phyloP scores from a whole-genome alignment of 2,329 filamentous ascomycete genomes.

The Dactylellina drechsleri region DNA sequence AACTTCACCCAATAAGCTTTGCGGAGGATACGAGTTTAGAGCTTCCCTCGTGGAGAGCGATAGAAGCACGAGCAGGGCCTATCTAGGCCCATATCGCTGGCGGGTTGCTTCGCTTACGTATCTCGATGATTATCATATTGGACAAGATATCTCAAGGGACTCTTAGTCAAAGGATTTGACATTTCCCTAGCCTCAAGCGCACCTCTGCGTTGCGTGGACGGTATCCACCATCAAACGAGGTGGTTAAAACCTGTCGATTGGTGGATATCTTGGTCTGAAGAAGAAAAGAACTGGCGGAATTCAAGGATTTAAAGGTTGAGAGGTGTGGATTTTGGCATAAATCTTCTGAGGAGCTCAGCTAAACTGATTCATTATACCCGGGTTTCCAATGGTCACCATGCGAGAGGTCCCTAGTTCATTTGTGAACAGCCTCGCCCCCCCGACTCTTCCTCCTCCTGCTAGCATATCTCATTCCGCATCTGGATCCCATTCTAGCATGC shows the following conservation, averaged over 20 bases:
- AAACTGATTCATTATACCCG: slow-evolving; percentile 2
- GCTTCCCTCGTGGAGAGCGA: neutral
- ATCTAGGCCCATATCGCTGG: slow-evolving; percentile 32
- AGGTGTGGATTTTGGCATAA: slow-evolving; percentile 3
- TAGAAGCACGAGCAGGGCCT: slow-evolving; percentile 20
- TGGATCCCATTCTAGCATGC: slow-evolving; percentile 52
- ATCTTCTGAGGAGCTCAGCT: slow-evolving; percentile 2
- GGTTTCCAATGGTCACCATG: slow-evolving; percentile 52
- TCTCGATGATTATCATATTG: slow-evolving; percentile 51
- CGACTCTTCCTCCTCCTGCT: slow-evolving; percentile 51
- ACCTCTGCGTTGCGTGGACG: slow-evolving; percentile 46
- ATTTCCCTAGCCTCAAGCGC: slow-evolving; percentile 17
- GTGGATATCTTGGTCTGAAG: neutral
- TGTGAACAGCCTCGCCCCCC: slow-evolving; percentile 53
- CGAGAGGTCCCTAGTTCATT: slow-evolving; percentile 54
- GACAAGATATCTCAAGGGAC: slow-evolving; percentile 39
- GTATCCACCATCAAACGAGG: slow-evolving; percentile 11
- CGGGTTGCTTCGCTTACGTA: slow-evolving; percentile 41
- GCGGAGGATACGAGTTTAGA: no score
- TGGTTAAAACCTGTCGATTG: neutral
- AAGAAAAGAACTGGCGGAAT: slow-evolving; percentile 4
- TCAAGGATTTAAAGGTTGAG: neutral
- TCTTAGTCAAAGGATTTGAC: slow-evolving; percentile 40
- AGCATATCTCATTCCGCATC: slow-evolving; percentile 49
- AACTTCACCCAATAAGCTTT: neutral